Evolutionary conservation across 108 stramenopile genomes (phyloP).

Genomic region (Aurantiochytrium sp.): DNA sequence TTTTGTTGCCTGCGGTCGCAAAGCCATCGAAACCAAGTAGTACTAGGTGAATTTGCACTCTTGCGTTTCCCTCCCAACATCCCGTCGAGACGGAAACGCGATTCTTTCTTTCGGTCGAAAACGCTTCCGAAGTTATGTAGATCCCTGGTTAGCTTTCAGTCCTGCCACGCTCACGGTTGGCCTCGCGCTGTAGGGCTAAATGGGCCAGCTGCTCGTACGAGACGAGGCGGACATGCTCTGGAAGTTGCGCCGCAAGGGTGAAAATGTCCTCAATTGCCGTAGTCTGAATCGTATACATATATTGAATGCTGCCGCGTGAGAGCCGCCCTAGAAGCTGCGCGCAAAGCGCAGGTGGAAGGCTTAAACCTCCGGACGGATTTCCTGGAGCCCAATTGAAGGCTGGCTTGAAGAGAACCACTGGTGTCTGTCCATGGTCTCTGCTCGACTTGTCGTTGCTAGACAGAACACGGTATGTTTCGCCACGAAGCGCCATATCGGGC

Average conservation of each 20-base stretch:
- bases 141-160: too few relatives aligned
- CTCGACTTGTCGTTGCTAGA: background rate
- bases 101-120: background rate
- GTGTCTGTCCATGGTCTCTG: background rate
- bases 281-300: constrained; percentile 1
- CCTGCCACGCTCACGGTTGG: background rate
- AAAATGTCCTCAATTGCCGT: constrained; percentile 6
- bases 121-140: too few relatives aligned
- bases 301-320: constrained; percentile 1
- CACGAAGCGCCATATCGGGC: background rate
- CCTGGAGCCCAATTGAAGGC: background rate
- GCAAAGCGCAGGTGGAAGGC: background rate
- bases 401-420: background rate
- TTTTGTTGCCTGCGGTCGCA: background rate
- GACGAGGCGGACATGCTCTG: constrained; percentile 10
- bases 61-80: background rate
- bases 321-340: background rate
- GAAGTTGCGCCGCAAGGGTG: constrained; percentile 4
- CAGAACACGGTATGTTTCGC: background rate
- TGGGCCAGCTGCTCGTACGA: background rate
- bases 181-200: background rate
- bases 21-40: background rate
- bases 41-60: background rate
- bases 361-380: background rate
- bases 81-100: background rate